Percentiles rank a stretch among this genome's conserved stretches.
These are phyloP conservation scores for Albizia julibrissin DNA, from an alignment of 306 rosid genomes.

Conservation along the genomic window DNA sequence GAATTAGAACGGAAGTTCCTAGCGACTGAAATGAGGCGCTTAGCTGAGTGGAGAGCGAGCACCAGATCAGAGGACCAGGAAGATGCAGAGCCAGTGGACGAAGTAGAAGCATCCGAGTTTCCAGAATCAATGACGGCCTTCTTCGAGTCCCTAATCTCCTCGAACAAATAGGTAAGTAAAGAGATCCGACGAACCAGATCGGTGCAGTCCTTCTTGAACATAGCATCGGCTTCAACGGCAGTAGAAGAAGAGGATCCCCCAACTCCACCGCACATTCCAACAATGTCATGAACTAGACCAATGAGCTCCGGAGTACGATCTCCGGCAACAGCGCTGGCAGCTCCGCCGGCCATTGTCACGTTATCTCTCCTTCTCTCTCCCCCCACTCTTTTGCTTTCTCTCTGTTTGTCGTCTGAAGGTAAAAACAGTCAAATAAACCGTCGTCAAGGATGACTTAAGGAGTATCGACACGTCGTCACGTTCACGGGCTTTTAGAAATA, in stretches of 20 bases:
- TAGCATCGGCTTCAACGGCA: slow-evolving; percentile 34
- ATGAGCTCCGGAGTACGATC: slow-evolving; percentile 58
- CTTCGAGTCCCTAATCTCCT: slow-evolving; percentile 70
- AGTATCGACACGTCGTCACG: slow-evolving; percentile 45
- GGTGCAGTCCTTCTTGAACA: slow-evolving; percentile 78
- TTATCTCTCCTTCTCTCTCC: neutral
- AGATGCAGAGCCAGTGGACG: slow-evolving; percentile 32
- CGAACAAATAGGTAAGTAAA: slow-evolving; percentile 74
- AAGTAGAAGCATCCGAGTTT: slow-evolving; percentile 32
- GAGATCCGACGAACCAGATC: slow-evolving; percentile 98
- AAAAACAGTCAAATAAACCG: slow-evolving; percentile 34
- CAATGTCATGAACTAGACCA: slow-evolving; percentile 55
- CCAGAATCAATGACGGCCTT: slow-evolving; percentile 30
- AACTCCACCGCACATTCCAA: slow-evolving; percentile 43
- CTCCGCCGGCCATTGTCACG: slow-evolving; percentile 61
- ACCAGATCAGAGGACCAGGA: slow-evolving; percentile 72
- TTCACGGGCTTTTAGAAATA: slow-evolving; percentile 15
- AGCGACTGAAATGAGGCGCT: slow-evolving; percentile 63
- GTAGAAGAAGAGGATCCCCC: slow-evolving; percentile 21
- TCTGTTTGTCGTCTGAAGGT: slow-evolving; percentile 6
- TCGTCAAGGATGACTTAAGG: slow-evolving; percentile 18
- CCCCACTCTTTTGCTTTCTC: neutral
- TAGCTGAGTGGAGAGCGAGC: slow-evolving; percentile 68
- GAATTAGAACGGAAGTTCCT: slow-evolving; percentile 50
- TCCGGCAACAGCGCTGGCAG: slow-evolving; percentile 45